Evolutionary conservation across 139 green algal genomes (phyloP), one percentile per base, ranked within the genome.

Genomic region (Dunaliella primolecta): DNA sequence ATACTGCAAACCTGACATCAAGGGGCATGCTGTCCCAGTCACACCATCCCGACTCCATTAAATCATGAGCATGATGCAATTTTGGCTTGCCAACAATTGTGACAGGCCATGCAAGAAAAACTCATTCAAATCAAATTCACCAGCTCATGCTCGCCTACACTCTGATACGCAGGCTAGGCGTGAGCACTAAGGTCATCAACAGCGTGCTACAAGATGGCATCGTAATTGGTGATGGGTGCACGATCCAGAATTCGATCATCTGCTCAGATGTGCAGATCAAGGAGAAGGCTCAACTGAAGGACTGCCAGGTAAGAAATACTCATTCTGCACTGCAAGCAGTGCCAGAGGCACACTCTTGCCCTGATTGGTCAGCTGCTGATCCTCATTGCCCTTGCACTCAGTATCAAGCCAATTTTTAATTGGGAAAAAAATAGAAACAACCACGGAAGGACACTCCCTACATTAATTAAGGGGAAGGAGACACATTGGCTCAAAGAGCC

Each of bases 241-340:
- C 92, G 34, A 87, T 98, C 31, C 94, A 98, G 87, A 95, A 94
- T 87, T 93, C 83, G 57, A 91, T 98, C 71, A 55, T 98, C 35
- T 93, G 92, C 77, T 81, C 29, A 0, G 88, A 89, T 2, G 88
- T 84, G 2, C 25, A 72, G 1, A 83, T 98, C 70, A 85, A 88
- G 38, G 91, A 91, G 70, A 71, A 84, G 0, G 87, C 87, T 27
- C 86, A 81, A 0, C 57, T 97, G 64, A 96, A 95, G 80, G 92
- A 96, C 84, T 96, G 92, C 87, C 88, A 95, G 86, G 90, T 96
- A 71, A 2, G 90, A 7, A 64, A 15, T 64, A 15, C 46, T 64
- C 15, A 64, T 7, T 64, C 15, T 7, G 46, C 46, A 64, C 46
- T 64, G 46, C 46, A 25, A 15, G 46, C 46, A 64, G 46, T 64